A percentile compares a stretch with the other conserved stretches of the same genome.
Evolutionary conservation across 2,329 filamentous ascomycete genomes (phyloP).

Genomic region (Calycina marina): DNA sequence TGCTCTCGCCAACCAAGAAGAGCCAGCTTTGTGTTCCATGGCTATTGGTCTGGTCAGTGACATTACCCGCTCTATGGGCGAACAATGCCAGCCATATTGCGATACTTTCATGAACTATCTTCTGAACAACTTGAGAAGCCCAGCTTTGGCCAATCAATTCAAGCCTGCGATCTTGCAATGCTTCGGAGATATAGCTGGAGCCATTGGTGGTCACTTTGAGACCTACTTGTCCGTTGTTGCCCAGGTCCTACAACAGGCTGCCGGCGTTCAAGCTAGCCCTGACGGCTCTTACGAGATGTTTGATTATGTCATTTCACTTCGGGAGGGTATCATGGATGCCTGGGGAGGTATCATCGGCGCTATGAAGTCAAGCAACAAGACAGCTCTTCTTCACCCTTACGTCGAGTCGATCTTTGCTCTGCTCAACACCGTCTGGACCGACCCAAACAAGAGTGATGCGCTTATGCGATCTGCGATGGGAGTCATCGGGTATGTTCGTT

Average conservation of each 20-base stretch:
- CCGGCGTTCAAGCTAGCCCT: slow-evolving; percentile 60
- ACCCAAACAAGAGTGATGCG: slow-evolving; percentile 79
- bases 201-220: slow-evolving; percentile 84
- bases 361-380: slow-evolving; percentile 71
- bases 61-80: slow-evolving; percentile 80
- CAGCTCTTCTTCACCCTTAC: slow-evolving; percentile 57
- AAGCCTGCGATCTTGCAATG: slow-evolving; percentile 97
- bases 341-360: slow-evolving; percentile 95
- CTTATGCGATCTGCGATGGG: slow-evolving; percentile 92
- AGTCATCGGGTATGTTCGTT: slow-evolving; percentile 67
- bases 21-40: slow-evolving; percentile 87
- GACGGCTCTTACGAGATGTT: slow-evolving; percentile 90
- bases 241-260: slow-evolving; percentile 85
- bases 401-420: slow-evolving; percentile 79
- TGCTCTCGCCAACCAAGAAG: slow-evolving; percentile 88
- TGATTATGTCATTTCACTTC: slow-evolving; percentile 86
- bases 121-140: slow-evolving; percentile 80
- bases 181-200: slow-evolving; percentile 93
- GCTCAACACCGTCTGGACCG: slow-evolving; percentile 64
- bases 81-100: slow-evolving; percentile 86
- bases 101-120: slow-evolving; percentile 98
- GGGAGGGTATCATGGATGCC: slow-evolving; percentile 97
- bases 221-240: slow-evolving; percentile 86
- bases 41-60: slow-evolving; percentile 96
- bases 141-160: slow-evolving; percentile 83